phyloP scores from a whole-genome alignment of 2,329 filamentous ascomycete genomes.

The Mycosphaerella sp. region DNA sequence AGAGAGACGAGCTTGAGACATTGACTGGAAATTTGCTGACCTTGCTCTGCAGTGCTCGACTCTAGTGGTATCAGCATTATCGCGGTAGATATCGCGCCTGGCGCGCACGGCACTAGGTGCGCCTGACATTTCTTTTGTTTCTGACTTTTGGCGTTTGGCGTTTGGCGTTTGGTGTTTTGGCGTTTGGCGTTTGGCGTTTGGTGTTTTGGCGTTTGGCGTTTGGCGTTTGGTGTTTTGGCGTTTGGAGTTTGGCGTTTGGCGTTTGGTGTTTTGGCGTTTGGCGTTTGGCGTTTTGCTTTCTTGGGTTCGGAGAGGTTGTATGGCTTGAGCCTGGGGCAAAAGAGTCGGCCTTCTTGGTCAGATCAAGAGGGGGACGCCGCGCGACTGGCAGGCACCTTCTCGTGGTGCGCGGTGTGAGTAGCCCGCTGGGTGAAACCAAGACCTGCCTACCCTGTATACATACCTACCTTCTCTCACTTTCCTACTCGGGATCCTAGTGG shows the following conservation, averaged over 20 bases:
- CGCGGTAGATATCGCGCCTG: neutral
- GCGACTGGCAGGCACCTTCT: neutral
- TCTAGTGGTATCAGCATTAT: neutral
- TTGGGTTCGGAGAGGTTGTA: neutral
- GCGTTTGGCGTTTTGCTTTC: neutral
- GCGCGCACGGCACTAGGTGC: neutral
- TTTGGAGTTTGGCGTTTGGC: neutral
- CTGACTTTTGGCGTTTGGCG: neutral
- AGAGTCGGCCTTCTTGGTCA: neutral
- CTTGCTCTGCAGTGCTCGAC: neutral
- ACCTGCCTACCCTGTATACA: neutral
- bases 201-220: neutral
- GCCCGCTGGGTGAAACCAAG: neutral
- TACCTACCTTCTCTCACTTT: no score
- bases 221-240: neutral
- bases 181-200: neutral
- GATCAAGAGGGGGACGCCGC: neutral
- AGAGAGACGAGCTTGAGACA: no score
- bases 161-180: neutral
- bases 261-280: neutral
- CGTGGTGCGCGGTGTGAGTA: neutral
- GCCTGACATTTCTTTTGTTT: neutral
- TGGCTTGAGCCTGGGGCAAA: neutral
- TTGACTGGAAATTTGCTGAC: neutral
- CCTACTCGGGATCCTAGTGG: no score